Base-by-base conservation (phyloP, 169 alveolate species). In the Eimeria tenella region DNA sequence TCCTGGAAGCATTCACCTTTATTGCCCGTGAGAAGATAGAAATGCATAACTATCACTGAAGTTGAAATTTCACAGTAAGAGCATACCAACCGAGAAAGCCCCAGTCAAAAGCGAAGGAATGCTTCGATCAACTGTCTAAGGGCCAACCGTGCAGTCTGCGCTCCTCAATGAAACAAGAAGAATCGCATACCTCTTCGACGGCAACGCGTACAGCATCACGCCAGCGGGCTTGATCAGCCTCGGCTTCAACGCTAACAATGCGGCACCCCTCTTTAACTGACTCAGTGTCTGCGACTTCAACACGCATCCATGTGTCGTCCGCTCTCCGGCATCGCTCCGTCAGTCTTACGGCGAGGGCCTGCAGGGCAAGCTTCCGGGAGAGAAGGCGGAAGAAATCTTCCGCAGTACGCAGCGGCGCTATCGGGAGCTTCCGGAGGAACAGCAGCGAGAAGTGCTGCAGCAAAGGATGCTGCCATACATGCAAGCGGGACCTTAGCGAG, bases 251-350 rank as follows among this genome's bases (percentile, higher is more conserved):
- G 31, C 79, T 52, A 21, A 82, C 74, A 21, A 93, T 90, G 49
- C 95, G 75, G 71, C 95, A 93, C 23, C 93, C 95, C 71, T 84
- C 95, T 60, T 83, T 73, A n/a, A 93, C 83, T 71, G 92, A 77
- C 63, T 93, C 89, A 0, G 77, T 68, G 31, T 82, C 93, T 23
- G 90, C 65, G 19, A 93, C 73, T 19, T 93, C 95, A 21, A 83
- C 92, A 19, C 90, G 93, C 75, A 81, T 87, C 77, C 88, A 53
- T n/a, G 58, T n/a, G 52, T 53, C 92, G 73, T 62, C 86, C 70
- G 25, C 83, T 50, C 83, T 23, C 62, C 86, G 73, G 60, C 86
- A 62, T 56, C 93, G 56, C 56, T 62, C 90, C 8, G 82, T 81
- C 49, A 92, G 86, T 50, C 95, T 68, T 68, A 82, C 56, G 65